Conservation (phyloP, 768 basidiomycete genomes). For the Nevesoporus exiguus region DNA sequence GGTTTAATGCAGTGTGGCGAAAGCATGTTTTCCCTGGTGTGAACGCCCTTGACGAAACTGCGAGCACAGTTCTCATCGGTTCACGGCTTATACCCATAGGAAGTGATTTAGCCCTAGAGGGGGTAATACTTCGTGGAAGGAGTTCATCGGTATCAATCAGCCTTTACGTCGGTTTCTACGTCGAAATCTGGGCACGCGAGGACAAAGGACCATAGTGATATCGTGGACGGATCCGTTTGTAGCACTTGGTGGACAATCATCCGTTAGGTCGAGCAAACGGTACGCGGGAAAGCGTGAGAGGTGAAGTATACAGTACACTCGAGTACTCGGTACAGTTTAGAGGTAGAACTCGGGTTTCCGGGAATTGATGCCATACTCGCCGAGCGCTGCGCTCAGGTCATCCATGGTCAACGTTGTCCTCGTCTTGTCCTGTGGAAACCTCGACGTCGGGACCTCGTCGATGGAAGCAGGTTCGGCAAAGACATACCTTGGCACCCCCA, state of each 20-base stretch:
- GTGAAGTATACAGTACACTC: not conserved
- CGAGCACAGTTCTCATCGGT: not conserved
- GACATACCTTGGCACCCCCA: constrained; percentile 59
- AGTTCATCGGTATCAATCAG: too few species aligned
- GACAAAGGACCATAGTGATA: not conserved
- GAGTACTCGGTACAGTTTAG: constrained; percentile 31
- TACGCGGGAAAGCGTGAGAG: not conserved
- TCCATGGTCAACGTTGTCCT: constrained; percentile 97
- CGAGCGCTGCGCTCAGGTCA: constrained; percentile 86
- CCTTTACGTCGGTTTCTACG: too few species aligned
- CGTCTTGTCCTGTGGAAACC: constrained; percentile 69
- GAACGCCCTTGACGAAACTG: not conserved
- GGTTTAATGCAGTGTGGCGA: not conserved
- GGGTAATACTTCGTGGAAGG: too few species aligned
- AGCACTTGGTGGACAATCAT: not conserved
- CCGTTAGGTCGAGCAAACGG: constrained; percentile 1
- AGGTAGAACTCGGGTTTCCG: constrained; percentile 94
- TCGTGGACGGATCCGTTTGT: not conserved
- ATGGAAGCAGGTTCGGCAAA: not conserved
- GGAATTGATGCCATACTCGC: constrained; percentile 94
- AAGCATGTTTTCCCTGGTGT: too few species aligned
- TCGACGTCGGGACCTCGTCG: constrained; percentile 4
- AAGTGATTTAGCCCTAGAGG: too few species aligned
- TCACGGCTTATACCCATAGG: not conserved
- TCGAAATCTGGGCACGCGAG: too few species aligned